Base-by-base conservation (phyloP, 2,329 filamentous ascomycete genomes). In the Botrytis sinoallii region DNA sequence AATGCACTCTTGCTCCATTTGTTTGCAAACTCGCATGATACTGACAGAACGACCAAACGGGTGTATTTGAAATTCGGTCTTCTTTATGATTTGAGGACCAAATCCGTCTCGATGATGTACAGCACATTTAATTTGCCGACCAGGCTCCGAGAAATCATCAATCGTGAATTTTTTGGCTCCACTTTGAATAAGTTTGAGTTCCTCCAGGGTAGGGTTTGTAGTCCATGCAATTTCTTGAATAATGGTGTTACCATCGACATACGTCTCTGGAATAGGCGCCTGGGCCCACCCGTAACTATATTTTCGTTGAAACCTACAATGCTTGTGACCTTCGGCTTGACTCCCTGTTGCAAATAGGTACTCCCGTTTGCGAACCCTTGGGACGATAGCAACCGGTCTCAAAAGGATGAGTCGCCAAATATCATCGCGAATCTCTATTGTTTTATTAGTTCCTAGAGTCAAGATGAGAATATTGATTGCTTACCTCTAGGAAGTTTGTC, bases 1-100 rank as follows among this genome's bases (percentile, higher is more conserved):
- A 35, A 29, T 46, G 32, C 64, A 67, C 25, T 67, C 64, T 52
- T 52, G n/a, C 32, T 67, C 64, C 10, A 67, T 38, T 38, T 67
- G 29, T 38, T 67, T 67, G 22, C 64, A 67, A 3, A 29, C 32
- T 14, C 44, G 64, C 29, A n/a, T 38, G 16, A 67, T 16, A 25
- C 25, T n/a, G 29, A 67, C 44, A 38, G 20, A 32, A 52, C 14
- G 10, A 18, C 44, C 64, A 10, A 67, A 67, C 22, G 64, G 42
- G 20, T 48, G 16, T 22, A 67, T 1, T 25, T 32, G 20, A 6
- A 67, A 25, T 18, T 38, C 64, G 1, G 46, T 9, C 46, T 32
- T 29, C 25, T 52, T 67, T 22, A 67, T 67, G 10, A 67, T 52
- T 9, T 67, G 44, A 25, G 64, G 64, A 38, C 64, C 64, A 35